Base-by-base conservation (phyloP, 2,329 filamentous ascomycete genomes). In the Plectosphaerella cucumerina region DNA sequence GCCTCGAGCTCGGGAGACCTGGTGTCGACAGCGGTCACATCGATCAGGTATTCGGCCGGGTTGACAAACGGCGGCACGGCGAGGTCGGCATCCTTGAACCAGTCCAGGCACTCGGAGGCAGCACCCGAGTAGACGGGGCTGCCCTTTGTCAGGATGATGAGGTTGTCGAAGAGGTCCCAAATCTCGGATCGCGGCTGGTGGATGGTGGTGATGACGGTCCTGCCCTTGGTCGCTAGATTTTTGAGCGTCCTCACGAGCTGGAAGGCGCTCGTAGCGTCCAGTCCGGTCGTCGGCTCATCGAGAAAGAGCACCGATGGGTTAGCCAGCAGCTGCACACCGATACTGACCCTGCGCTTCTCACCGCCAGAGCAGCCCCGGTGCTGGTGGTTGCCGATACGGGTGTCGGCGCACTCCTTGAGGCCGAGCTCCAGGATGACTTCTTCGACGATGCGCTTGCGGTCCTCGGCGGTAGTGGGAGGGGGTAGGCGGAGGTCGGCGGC, bases 151-250 rank as follows among this genome's bases (percentile, higher is more conserved):
- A 92, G 65, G 12, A 92, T 74, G 10, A 90, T 73, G 8, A 91
- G 73, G 52, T 84, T 82, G 63, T 91, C 87, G 60, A 92, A 89
- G 15, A 90, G 74, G 31, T 81, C 78, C 87, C 87, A 92, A 14
- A 92, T 91, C 63, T 91, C 88, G 0, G 86, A 90, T 18, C 88
- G 77, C 18, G 88, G 88, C 55, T 90, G 86, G 62, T 92, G 88
- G 34, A 92, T 88, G 0, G 86, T 90, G 0, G 84, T 85, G 14
- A 91, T 79, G 50, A 91, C 75, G 0, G 86, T 91, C 21, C 87
- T 73, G 0, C 86, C 87, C 61, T 86, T 86, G 34, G 73, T 73
- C 0, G 87, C 85, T 2, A 92, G 72, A 8, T 70, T 73, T 60
- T 90, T 89, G 9, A 91, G 67, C 0, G 86, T 90, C 31, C 82